Base-by-base conservation (phyloP, 805 yeast genomes). In the Blastobotrys attinorum region DNA sequence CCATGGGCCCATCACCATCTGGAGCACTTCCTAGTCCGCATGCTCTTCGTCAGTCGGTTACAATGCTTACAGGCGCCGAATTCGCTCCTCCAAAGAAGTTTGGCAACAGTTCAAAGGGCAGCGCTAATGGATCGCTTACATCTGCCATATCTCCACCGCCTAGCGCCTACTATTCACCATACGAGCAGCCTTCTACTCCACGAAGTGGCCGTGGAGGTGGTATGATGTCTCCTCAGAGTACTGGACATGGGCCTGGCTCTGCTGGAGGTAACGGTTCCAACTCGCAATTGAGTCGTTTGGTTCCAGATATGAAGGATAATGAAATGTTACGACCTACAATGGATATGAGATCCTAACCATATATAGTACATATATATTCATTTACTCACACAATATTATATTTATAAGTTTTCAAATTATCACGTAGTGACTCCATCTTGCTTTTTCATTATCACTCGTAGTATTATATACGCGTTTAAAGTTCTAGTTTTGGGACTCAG, bases 1-100 rank as follows among this genome's bases (percentile, higher is more conserved):
- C 42, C 49, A 16, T 13, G 31, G 25, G 42, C 23, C 23, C 11
- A 36, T 29, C 44, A n/a, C 43, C 36, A 23, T 35, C 42, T n/a
- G 47, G 39, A 17, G 47, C 44, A 15, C 34, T 54, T 31, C 57
- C 57, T 7, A 44, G 52, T 27, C 58, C 58, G 5, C 52, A 52
- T 27, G 55, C 49, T 11, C 39, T 54, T 16, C 45, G 56, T 29
- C 46, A 50, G 35, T 45, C 50, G 38, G 50, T 49, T 16, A 47
- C 45, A 3, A 40, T 52, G 37, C 37, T 51, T 33, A 42, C 53
- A 15, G 33, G 42, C 27, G 41, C 51, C 31, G 57, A 53, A 35
- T 54, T 53, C 40, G 54, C 55, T 4, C 56, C 58, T 13, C 57
- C 58, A 11, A 45, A 48, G 43, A 51, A 50, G 46, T 50, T 33